phyloP scores from a whole-genome alignment of 768 basidiomycete species.

The Pisolithus marmoratus region DNA sequence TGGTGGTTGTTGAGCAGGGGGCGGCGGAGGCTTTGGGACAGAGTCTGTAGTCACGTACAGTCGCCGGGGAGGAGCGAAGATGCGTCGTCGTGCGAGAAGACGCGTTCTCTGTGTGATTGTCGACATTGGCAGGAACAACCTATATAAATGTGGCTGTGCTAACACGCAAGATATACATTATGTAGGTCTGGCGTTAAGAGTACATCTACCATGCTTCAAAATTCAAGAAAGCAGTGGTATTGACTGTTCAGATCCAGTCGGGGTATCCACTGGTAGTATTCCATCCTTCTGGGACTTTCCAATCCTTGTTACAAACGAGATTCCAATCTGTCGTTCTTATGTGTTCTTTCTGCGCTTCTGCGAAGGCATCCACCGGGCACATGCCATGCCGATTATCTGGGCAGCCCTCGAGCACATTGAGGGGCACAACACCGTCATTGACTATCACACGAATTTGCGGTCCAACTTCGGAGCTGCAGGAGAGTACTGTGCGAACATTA shows the following conservation, averaged over 20 bases:
- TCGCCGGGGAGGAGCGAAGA: conserved; percentile 7
- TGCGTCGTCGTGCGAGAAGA: conserved; percentile 3
- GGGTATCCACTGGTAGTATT: conserved; percentile 66
- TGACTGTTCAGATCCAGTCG: conserved; percentile 4
- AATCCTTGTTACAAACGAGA: conserved; percentile 68
- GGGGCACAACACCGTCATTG: conserved; percentile 77
- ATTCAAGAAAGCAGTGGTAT: too few relatives aligned
- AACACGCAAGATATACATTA: too few relatives aligned
- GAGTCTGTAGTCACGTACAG: conserved; percentile 16
- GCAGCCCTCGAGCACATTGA: conserved; percentile 70
- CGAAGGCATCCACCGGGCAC: conserved; percentile 69
- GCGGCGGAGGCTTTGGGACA: conserved; percentile 19
- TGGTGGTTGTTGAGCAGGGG: conserved; percentile 23
- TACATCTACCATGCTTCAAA: not conserved
- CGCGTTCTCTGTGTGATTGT: conserved; percentile 10
- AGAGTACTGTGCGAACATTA: conserved; percentile 44
- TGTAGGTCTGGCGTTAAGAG: too few relatives aligned
- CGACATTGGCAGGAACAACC: conserved; percentile 7
- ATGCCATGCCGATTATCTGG: conserved; percentile 65
- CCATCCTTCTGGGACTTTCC: conserved; percentile 68
- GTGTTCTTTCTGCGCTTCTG: conserved; percentile 58
- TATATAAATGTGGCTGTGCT: not conserved
- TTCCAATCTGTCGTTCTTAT: conserved; percentile 62
- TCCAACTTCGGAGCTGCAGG: conserved; percentile 43
- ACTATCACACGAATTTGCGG: conserved; percentile 74